phyloP scores from a whole-genome alignment of 1,284 basidiomycete species.

The Malassezia caprae region DNA sequence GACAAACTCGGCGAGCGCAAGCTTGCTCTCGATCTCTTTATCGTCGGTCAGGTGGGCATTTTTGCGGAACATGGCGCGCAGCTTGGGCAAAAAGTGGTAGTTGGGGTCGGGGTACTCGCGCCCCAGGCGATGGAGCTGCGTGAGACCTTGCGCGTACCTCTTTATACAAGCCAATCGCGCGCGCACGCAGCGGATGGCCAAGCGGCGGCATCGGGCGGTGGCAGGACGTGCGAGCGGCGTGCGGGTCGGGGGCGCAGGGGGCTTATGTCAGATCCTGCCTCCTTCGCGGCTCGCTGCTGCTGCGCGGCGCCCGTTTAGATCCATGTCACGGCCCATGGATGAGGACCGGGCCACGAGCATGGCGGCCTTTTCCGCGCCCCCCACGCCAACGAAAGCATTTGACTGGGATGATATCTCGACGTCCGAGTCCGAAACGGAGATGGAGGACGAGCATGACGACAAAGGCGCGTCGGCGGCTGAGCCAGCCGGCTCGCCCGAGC shows the following conservation, averaged over 20 bases:
- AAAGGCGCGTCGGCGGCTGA: slow-evolving; percentile 4
- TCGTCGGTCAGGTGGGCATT: slow-evolving; percentile 41
- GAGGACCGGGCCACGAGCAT: background rate
- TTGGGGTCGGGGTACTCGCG: slow-evolving; percentile 44
- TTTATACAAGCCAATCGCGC: slow-evolving; percentile 43
- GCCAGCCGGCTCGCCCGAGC: slow-evolving; percentile 22
- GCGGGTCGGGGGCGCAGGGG: background rate
- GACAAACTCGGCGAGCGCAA: slow-evolving; percentile 39
- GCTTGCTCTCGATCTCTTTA: slow-evolving; percentile 33
- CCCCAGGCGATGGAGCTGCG: slow-evolving; percentile 41
- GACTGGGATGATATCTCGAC: slow-evolving; percentile 26
- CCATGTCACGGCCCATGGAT: slow-evolving; percentile 6
- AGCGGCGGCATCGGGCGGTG: slow-evolving; percentile 30
- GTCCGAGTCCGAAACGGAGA: slow-evolving; percentile 31
- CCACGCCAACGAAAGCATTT: background rate
- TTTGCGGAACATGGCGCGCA: slow-evolving; percentile 30
- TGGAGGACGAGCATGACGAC: slow-evolving; percentile 8
- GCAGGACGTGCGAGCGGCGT: background rate
- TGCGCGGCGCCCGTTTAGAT: background rate
- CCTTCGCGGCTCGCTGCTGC: background rate
- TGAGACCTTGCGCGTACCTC: slow-evolving; percentile 18
- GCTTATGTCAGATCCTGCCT: slow-evolving; percentile 12
- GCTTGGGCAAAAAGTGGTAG: slow-evolving; percentile 43
- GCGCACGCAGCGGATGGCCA: slow-evolving; percentile 37
- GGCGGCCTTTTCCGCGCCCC: background rate